Percentiles rank a stretch among this genome's conserved stretches.
Conservation (phyloP, 805 yeast species). For the Kodamaea leandrae region DNA sequence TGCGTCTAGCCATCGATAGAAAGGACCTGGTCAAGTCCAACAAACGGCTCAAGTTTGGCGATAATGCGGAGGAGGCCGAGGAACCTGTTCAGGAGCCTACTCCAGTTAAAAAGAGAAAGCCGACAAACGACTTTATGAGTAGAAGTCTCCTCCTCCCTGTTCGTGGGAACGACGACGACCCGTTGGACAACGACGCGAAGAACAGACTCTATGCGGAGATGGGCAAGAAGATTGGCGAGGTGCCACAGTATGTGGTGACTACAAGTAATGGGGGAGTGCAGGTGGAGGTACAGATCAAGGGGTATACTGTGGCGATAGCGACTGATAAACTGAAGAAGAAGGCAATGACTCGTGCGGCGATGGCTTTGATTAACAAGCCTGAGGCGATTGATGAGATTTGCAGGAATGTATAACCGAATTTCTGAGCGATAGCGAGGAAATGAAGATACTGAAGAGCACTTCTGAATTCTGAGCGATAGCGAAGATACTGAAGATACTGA, state of each 20-base stretch:
- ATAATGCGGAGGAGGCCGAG: constrained; percentile 4
- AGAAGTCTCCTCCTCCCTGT: constrained; percentile 25
- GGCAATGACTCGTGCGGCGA: constrained; percentile 42
- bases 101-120: constrained; percentile 40
- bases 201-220: constrained; percentile 39
- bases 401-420: constrained; percentile 6
- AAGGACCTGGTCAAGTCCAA: constrained; percentile 15
- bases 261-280: constrained; percentile 9
- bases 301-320: constrained; percentile 29
- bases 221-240: constrained; percentile 32
- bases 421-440: not conserved
- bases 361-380: constrained; percentile 29
- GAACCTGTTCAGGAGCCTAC: constrained; percentile 4
- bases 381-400: constrained; percentile 16
- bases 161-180: constrained; percentile 22
- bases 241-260: constrained; percentile 31
- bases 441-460: too few relatives aligned
- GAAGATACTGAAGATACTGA: too few relatives aligned
- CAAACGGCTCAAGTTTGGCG: constrained; percentile 8
- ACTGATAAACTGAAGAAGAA: constrained; percentile 36
- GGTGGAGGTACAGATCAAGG: constrained; percentile 29
- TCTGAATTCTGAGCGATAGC: too few relatives aligned
- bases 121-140: constrained; percentile 13
- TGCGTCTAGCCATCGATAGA: constrained; percentile 39
- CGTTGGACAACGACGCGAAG: constrained; percentile 34